Conservation (phyloP, 306 rosid species). For the Corylus heterophylla region DNA sequence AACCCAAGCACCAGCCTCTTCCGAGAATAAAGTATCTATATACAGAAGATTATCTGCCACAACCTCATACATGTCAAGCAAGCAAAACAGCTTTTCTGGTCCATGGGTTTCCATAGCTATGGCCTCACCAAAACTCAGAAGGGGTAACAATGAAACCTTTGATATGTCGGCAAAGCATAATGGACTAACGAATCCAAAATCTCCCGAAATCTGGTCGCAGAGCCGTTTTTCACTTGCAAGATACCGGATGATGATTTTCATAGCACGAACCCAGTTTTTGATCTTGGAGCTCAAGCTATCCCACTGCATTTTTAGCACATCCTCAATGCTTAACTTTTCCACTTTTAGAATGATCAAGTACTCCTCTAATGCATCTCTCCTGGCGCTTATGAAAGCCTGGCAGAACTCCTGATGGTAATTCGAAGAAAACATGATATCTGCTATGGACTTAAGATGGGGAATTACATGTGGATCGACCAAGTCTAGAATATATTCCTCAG, state of each 20-base stretch:
- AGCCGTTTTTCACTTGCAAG: slow-evolving; percentile 54
- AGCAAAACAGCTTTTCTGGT: slow-evolving; percentile 53
- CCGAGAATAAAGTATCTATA: slow-evolving; percentile 45
- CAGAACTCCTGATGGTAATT: slow-evolving; percentile 57
- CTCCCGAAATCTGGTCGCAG: slow-evolving; percentile 52
- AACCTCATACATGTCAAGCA: slow-evolving; percentile 67
- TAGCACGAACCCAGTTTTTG: slow-evolving; percentile 51
- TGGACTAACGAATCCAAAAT: slow-evolving; percentile 37
- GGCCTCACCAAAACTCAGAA: slow-evolving; percentile 61
- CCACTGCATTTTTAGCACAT: slow-evolving; percentile 59
- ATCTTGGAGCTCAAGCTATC: slow-evolving; percentile 41
- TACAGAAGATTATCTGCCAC: slow-evolving; percentile 41
- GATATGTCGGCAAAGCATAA: slow-evolving; percentile 54
- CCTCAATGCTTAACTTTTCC: slow-evolving; percentile 52
- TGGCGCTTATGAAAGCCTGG: slow-evolving; percentile 40
- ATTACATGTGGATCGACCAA: slow-evolving; percentile 46
- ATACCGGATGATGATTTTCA: slow-evolving; percentile 51
- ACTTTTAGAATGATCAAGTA: slow-evolving; percentile 45
- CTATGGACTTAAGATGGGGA: slow-evolving; percentile 55
- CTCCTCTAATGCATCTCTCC: slow-evolving; percentile 58
- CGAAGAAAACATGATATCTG: slow-evolving; percentile 58
- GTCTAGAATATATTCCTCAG: slow-evolving; percentile 30
- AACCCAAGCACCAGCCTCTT: slow-evolving; percentile 41
- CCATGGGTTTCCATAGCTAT: slow-evolving; percentile 42
- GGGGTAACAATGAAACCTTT: slow-evolving; percentile 35